Evolutionary conservation across 108 stramenopile species (phyloP).

Genomic region (Parmales sp.): DNA sequence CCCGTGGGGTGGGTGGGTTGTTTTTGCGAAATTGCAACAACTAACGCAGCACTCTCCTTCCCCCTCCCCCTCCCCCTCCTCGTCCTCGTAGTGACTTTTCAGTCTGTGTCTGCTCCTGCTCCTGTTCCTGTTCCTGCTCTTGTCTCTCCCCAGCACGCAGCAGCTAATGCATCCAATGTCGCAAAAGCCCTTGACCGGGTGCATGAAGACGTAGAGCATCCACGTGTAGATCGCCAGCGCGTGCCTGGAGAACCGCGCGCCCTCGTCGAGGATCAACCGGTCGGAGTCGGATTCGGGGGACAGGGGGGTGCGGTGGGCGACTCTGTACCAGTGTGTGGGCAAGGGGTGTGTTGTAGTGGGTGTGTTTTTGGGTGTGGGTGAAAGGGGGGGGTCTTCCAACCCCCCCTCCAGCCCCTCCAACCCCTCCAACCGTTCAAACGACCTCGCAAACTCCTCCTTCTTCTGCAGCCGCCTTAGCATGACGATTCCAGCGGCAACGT

Average conservation of each 20-base stretch:
- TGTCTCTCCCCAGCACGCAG: constrained; percentile 13
- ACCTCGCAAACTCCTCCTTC: constrained; percentile 40
- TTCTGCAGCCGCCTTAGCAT: constrained; percentile 63
- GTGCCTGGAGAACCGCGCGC: constrained; percentile 66
- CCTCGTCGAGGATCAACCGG: constrained; percentile 52
- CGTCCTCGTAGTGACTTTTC: too few species aligned
- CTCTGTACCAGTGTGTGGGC: neutral
- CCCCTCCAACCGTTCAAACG: constrained; percentile 26
- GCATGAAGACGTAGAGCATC: constrained; percentile 69
- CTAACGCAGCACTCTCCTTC: too few species aligned
- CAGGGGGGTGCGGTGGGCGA: constrained; percentile 24
- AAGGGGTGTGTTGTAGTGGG: too few species aligned
- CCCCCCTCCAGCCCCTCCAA: neutral
- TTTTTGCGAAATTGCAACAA: too few species aligned
- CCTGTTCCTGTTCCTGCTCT: neutral
- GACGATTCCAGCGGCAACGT: constrained; percentile 60
- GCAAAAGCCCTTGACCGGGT: constrained; percentile 60
- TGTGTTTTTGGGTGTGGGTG: too few species aligned
- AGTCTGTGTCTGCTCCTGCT: neutral
- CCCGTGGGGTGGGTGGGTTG: too few species aligned
- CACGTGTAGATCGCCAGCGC: constrained; percentile 80
- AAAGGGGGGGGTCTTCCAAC: neutral
- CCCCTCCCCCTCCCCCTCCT: too few species aligned
- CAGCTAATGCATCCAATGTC: constrained; percentile 34
- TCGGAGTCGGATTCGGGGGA: constrained; percentile 47